Evolutionary conservation across 164 flowering plant genomes (phyloP).

Genomic region (Amborella trichopoda): DNA sequence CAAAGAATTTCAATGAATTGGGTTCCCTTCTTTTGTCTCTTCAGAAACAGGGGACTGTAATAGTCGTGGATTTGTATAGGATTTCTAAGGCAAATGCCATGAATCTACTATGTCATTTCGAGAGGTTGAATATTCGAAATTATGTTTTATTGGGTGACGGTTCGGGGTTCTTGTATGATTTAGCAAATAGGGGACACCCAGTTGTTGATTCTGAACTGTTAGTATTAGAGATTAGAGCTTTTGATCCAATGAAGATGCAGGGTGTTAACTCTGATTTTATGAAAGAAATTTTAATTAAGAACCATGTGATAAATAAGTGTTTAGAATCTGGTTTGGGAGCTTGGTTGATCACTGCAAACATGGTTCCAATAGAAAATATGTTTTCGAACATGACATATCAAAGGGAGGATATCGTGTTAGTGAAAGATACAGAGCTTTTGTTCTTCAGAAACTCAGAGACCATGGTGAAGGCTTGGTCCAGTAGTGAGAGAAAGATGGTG

Average conservation of each 20-base stretch:
- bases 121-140: constrained; percentile 50
- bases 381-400: constrained; percentile 15
- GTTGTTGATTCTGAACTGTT: constrained; percentile 44
- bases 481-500: constrained; percentile 23
- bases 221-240: constrained; percentile 16
- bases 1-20: constrained; percentile 38
- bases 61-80: constrained; percentile 42
- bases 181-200: constrained; percentile 80
- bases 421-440: constrained; percentile 27
- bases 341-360: constrained; percentile 43
- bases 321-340: constrained; percentile 30
- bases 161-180: constrained; percentile 42
- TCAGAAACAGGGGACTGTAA: constrained; percentile 37
- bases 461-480: constrained; percentile 27
- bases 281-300: constrained; percentile 39
- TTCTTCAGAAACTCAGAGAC: constrained; percentile 35
- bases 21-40: constrained; percentile 37
- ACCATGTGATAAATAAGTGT: constrained; percentile 34
- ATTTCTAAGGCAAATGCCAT: constrained; percentile 19
- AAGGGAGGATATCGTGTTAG: constrained; percentile 24
- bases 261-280: no score
- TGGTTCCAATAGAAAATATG: constrained; percentile 20
- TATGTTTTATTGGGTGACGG: constrained; percentile 48
- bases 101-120: constrained; percentile 81
- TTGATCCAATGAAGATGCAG: no score